Base-by-base conservation (phyloP, 768 basidiomycete genomes). In the Solioccasus polychromus region DNA sequence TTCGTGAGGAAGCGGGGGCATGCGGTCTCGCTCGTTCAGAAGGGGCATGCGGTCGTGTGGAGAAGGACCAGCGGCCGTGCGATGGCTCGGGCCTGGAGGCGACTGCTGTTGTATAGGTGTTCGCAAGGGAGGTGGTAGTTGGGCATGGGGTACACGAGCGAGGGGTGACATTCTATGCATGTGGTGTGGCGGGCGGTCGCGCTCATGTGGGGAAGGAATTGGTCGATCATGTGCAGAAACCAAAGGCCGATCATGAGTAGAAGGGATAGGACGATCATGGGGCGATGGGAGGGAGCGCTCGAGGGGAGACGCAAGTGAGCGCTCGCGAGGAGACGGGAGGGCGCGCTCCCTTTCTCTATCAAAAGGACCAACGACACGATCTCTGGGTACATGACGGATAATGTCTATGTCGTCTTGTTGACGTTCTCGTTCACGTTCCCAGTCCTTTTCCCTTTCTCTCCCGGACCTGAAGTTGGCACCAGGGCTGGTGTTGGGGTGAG, bases 351-450 rank as follows among this genome's bases (percentile, higher is more conserved):
- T 58, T 17, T 66, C 62, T 36, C 64, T 55, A 30, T 66, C 63
- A 15, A 48, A 63, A 14, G 48, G 54, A 18, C 48, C 58, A 7
- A 45, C 23, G 26, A 48, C 49, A 19, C 63, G 62, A 2, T 64
- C 63, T 23, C 63, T 54, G 41, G 63, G 55, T 26, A 34, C 29
- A 10, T 55, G 58, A 26, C 60, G 63, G 2, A 53, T 60, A 15
- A 47, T 15, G 5, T 64, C 63, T 48, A 64, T 60, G 14, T 63
- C 62, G 17, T 64, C 59, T 17, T 57, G 62, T 18, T 51, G 46
- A 35, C 62, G 62, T 42, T 63, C 61, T 19, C 63, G 61, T 4
- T 62, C 60, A 10, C 61, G 57, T 32, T 62, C 63, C 50, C 62
- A 58, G 1, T 66, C 64, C 15, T 52, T 51, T 30, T 63, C 61